Base-by-base conservation (phyloP, 768 basidiomycete genomes). In the Tricholoma saponaceum region DNA sequence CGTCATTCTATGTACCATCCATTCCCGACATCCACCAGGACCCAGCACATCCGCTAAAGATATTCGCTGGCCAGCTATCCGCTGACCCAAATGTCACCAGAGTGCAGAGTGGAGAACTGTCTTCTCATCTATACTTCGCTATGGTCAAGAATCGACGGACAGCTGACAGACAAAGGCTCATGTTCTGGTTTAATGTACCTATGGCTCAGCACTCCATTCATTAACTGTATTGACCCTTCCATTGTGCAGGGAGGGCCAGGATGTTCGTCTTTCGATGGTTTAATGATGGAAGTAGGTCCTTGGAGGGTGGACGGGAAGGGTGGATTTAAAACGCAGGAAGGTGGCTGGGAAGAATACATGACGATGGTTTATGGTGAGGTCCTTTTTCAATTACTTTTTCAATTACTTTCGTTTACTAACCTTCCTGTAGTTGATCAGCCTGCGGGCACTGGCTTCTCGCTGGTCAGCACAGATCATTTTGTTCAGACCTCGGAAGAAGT, bases 211-310 rank as follows among this genome's bases (percentile, higher is more conserved):
- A 43, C 25, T 13, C 47, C 9, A 8, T 25, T 33, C 14, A 0
- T 26, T 9, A 28, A 26, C n/a, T 37, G 28, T 22, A 14, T 57
- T 39, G 43, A 56, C 32, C 51, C 18, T 60, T 50, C 22, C 26
- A 9, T 41, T 46, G 60, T 60, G 16, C 64, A 95, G 92, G 95
- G 94, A 18, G 96, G 96, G 1, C 96, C 96, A 18, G 97, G 97
- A 26, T 98, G 97, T 70, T 97, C 95, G 0, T 94, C 92, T 0
- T 98, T 98, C 68, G 96, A 98, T 65, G 96, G 96, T 2, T 80
- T 95, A 16, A 89, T 98, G 88, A 95, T 98, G 93, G 96, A 98
- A 65, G 79, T 95, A n/a, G 96, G 96, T 0, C 95, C 96, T 4
- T 96, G 93, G 84, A 83, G 83, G 61, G 73, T 87, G 72, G 89